Conservation (phyloP, 2,329 filamentous ascomycete genomes). For the Arthrobotrys sphaeroides region DNA sequence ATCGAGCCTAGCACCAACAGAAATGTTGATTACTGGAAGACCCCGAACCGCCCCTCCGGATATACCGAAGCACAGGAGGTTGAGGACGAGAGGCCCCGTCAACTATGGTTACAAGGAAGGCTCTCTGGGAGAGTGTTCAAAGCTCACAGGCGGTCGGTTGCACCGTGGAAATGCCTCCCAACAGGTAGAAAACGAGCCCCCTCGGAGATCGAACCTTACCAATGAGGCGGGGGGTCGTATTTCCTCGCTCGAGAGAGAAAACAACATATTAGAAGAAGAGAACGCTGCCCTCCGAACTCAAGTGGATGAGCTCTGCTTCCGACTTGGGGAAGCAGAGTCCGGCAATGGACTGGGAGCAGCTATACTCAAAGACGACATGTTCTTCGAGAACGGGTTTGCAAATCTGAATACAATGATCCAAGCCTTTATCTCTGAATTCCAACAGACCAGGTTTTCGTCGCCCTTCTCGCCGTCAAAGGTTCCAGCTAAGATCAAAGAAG, state of each 20-base stretch:
- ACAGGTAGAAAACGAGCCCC: neutral
- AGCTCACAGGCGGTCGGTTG: neutral
- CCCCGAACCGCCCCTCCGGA: neutral
- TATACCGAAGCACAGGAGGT: neutral
- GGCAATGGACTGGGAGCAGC: neutral
- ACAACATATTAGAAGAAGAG: neutral
- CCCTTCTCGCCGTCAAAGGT: constrained; percentile 3
- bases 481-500: neutral
- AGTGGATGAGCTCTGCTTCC: neutral
- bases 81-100: neutral
- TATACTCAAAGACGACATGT: constrained; percentile 7
- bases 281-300: neutral
- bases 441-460: neutral
- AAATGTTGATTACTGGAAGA: neutral
- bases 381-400: neutral
- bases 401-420: neutral
- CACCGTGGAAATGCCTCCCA: neutral
- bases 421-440: constrained; percentile 1
- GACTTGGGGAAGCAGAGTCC: neutral
- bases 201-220: neutral
- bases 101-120: no score
- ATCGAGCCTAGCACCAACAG: neutral
- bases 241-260: neutral
- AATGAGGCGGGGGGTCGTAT: neutral
- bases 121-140: no score